Evolutionary conservation across 2,329 filamentous ascomycete genomes (phyloP), one percentile per base, ranked within the genome.

Genomic region (Xylariomycetidae sp.): DNA sequence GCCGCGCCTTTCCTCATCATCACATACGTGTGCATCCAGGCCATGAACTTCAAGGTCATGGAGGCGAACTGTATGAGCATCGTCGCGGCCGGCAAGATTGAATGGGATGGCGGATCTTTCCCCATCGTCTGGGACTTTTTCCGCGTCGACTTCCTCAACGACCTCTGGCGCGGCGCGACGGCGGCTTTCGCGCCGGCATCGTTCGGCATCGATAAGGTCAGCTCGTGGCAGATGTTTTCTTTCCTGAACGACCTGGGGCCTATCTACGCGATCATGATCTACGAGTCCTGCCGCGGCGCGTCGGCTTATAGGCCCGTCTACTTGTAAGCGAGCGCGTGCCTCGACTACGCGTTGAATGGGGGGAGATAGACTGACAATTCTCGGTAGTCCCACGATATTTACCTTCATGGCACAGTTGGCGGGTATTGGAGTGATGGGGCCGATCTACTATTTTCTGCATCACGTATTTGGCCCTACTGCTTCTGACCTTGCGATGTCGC

Each of bases 161-260:
- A 47, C 1, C 4, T 42, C 4, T 51, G 42, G 37, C 41, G 44
- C 19, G 44, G 40, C 16, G 29, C 30, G 6, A 41, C 27, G 27
- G 40, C 40, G 5, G 40, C 35, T 3, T 54, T 51, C 34, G 33
- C 45, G 2, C 29, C 42, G 6, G 44, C 45, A 3, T 39, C 38
- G 2, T 29, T 51, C 14, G 42, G 37, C 8, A 42, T 36, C 17
- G 49, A 52, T 25, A 7, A 5, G 15, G 14, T 51, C n/a, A 25
- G 31, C 31, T 46, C 39, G 39, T 52, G 48, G 48, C 49, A 52
- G 37, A 33, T 44, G 22, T 38, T 49, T 22, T 39, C 38, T 4
- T 51, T 52, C 15, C 30, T 54, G 4, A 38, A 33, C 3, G 46
- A 54, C 29, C 32, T 54, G 1, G 48, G 44, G 4, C 46, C 45